A percentile compares a stretch with the other conserved stretches of the same genome.
Evolutionary conservation across 1,284 basidiomycete genomes (phyloP).

Genomic region (Mixia osmundae): DNA sequence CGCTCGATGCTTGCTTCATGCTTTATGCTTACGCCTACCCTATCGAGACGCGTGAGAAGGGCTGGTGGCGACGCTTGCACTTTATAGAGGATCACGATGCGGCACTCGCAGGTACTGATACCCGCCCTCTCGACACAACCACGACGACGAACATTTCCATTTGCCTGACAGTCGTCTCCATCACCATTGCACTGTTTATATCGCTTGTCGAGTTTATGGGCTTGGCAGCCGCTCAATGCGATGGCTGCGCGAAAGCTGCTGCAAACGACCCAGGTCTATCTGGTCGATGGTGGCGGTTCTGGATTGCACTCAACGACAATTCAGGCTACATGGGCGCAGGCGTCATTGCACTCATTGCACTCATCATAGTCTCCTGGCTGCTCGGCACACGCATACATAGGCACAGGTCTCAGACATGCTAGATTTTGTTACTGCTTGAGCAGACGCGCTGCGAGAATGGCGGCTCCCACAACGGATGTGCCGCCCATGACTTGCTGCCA

Average conservation of each 20-base stretch:
- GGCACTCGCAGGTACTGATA: not conserved
- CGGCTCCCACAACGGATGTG: not conserved
- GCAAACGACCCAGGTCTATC: slow-evolving; percentile 19
- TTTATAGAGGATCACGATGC: slow-evolving; percentile 4
- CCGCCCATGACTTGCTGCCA: not conserved
- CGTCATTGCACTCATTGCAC: not conserved
- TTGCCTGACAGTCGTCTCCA: slow-evolving; percentile 20
- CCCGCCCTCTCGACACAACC: not conserved
- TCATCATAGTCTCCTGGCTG: not conserved
- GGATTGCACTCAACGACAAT: slow-evolving; percentile 20
- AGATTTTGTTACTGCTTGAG: not conserved
- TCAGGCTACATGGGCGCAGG: slow-evolving; percentile 22
- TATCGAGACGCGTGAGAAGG: slow-evolving; percentile 1
- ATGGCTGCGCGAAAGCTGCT: slow-evolving; percentile 6
- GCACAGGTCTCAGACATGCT: not conserved
- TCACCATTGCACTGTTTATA: slow-evolving; percentile 19
- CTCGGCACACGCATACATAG: not conserved
- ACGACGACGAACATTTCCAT: not conserved
- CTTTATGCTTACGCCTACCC: slow-evolving; percentile 20
- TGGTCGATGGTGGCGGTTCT: slow-evolving; percentile 24
- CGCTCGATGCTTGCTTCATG: slow-evolving; percentile 22
- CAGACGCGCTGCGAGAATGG: not conserved
- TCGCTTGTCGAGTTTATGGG: slow-evolving; percentile 22
- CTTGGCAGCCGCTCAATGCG: slow-evolving; percentile 9
- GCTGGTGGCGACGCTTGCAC: slow-evolving; percentile 5